These are phyloP conservation scores for Lachancea sp. DNA, from an alignment of 805 yeast genomes.

Conservation along the genomic window DNA sequence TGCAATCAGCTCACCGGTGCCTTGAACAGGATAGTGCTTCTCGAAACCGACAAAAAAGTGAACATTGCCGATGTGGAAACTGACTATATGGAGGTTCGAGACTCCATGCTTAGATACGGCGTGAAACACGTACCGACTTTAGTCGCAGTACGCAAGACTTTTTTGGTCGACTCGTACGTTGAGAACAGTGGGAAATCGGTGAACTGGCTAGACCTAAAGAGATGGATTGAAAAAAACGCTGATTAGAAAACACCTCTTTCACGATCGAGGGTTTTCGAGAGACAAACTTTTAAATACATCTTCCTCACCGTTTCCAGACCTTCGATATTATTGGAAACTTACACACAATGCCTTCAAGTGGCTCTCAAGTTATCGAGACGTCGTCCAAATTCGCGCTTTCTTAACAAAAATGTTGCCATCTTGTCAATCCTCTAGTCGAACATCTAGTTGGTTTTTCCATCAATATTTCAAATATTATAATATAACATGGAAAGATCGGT, in stretches of 20 bases:
- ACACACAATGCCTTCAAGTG: no score
- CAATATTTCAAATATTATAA: background rate
- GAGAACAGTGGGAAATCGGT: constrained; percentile 28
- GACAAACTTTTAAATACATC: no score
- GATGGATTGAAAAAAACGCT: constrained; percentile 41
- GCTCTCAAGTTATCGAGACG: no score
- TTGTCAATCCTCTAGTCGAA: background rate
- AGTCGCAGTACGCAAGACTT: constrained; percentile 59
- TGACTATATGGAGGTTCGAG: constrained; percentile 59
- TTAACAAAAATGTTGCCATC: background rate
- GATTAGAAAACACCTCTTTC: background rate
- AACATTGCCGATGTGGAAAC: constrained; percentile 67
- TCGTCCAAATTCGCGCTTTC: no score
- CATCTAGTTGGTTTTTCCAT: background rate
- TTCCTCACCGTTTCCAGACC: no score
- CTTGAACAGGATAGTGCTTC: constrained; percentile 45
- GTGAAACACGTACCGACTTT: constrained; percentile 54
- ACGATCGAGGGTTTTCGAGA: no score
- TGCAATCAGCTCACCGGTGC: constrained; percentile 59
- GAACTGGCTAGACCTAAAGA: constrained; percentile 39
- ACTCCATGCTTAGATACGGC: constrained; percentile 50
- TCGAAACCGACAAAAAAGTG: constrained; percentile 45
- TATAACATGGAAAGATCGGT: background rate
- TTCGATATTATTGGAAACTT: no score
- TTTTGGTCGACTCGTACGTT: constrained; percentile 42